These are phyloP conservation scores for Cytospora schulzeri DNA, from an alignment of 2,329 filamentous ascomycete species.

Conservation along the genomic window DNA sequence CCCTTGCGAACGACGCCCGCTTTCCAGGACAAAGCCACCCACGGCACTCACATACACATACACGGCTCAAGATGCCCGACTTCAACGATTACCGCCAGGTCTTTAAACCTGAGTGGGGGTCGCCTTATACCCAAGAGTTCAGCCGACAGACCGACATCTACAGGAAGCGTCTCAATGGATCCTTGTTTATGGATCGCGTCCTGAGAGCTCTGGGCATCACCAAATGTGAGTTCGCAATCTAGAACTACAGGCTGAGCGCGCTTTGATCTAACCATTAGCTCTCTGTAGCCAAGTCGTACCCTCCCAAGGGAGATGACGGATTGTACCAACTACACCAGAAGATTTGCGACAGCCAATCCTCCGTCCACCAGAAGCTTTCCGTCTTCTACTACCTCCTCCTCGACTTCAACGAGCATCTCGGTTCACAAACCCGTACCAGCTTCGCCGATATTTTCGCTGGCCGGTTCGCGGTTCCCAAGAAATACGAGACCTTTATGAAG, in stretches of 20 bases:
- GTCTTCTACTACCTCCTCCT: slow-evolving; percentile 83
- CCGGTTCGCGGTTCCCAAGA: slow-evolving; percentile 67
- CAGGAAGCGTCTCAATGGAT: slow-evolving; percentile 68
- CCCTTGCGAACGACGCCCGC: neutral
- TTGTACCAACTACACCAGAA: slow-evolving; percentile 71
- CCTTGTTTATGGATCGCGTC: slow-evolving; percentile 79
- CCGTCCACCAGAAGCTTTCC: slow-evolving; percentile 77
- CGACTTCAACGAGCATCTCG: slow-evolving; percentile 64
- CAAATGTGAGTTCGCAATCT: slow-evolving; percentile 54
- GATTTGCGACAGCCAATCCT: slow-evolving; percentile 65
- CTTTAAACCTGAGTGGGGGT: slow-evolving; percentile 62
- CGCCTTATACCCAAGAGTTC: slow-evolving; percentile 63
- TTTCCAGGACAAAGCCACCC: neutral
- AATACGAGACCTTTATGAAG: slow-evolving; percentile 79
- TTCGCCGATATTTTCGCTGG: slow-evolving; percentile 60
- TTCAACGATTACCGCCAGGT: slow-evolving; percentile 69
- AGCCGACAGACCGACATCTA: slow-evolving; percentile 66
- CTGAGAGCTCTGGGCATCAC: slow-evolving; percentile 69
- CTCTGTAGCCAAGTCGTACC: slow-evolving; percentile 66
- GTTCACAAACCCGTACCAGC: slow-evolving; percentile 44
- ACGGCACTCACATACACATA: neutral
- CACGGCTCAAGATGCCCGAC: slow-evolving; percentile 54
- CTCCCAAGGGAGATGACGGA: slow-evolving; percentile 68
- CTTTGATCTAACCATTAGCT: neutral
- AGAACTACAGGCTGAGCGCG: too few relatives aligned